These are phyloP conservation scores for Dujonia santamariae DNA, from an alignment of 1,139 yeast species.

Conservation along the genomic window DNA sequence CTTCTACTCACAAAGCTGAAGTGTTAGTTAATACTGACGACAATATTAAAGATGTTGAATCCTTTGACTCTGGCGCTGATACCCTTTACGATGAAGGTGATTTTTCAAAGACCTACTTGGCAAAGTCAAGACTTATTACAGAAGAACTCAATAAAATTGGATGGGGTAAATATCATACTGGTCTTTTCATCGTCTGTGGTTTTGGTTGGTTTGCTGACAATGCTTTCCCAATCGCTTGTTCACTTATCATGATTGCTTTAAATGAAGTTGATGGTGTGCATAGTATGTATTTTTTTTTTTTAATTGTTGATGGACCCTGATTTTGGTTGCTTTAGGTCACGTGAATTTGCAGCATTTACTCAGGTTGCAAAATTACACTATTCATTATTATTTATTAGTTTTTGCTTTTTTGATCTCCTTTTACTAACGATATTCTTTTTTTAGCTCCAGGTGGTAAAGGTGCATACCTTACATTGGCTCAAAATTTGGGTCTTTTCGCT, in stretches of 20 bases:
- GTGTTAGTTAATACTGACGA: no score
- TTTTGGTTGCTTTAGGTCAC: no score
- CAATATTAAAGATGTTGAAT: slow-evolving; percentile 3
- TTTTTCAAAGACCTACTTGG: slow-evolving; percentile 24
- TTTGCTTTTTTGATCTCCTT: background rate
- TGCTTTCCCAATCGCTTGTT: slow-evolving; percentile 42
- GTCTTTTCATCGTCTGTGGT: slow-evolving; percentile 19
- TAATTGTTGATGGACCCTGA: slow-evolving; percentile 21
- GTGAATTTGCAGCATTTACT: no score
- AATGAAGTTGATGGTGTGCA: slow-evolving; percentile 38
- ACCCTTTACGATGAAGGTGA: slow-evolving; percentile 20
- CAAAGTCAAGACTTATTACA: slow-evolving; percentile 31
- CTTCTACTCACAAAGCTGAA: no score
- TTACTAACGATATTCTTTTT: background rate
- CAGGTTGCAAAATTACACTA: no score
- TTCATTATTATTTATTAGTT: no score
- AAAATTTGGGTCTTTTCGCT: slow-evolving; percentile 39
- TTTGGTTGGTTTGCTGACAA: slow-evolving; percentile 43
- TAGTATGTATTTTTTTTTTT: slow-evolving; percentile 2
- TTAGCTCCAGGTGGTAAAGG: slow-evolving; percentile 1
- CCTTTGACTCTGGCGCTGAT: slow-evolving; percentile 5
- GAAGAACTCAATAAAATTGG: slow-evolving; percentile 40
- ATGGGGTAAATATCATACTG: slow-evolving; percentile 38
- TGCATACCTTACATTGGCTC: slow-evolving; percentile 40
- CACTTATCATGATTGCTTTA: slow-evolving; percentile 32